These are phyloP conservation scores for Lentithecium fluviatile DNA, from an alignment of 495 filamentous ascomycete species.

Conservation along the genomic window DNA sequence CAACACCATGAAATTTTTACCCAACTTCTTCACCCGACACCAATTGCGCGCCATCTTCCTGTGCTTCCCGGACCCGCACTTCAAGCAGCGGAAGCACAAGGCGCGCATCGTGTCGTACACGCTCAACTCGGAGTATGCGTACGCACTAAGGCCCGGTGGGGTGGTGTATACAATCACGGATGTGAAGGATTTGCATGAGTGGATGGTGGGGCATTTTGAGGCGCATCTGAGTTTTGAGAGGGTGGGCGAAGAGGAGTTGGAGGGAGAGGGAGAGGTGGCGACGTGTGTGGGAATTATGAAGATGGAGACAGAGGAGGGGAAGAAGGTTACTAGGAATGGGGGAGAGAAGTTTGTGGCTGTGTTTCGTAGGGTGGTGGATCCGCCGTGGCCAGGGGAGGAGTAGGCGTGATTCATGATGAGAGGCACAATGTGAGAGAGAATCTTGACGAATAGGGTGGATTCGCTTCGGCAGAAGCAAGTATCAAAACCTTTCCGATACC, in stretches of 20 bases:
- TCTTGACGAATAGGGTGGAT: background rate
- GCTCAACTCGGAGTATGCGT: slow-evolving; percentile 90
- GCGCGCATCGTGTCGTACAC: slow-evolving; percentile 87
- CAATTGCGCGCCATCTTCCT: slow-evolving; percentile 90
- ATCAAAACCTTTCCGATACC: slow-evolving; percentile 24
- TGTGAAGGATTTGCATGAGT: slow-evolving; percentile 87
- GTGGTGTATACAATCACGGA: slow-evolving; percentile 95
- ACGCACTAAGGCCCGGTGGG: slow-evolving; percentile 76
- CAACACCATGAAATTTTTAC: slow-evolving; percentile 98
- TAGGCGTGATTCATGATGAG: background rate
- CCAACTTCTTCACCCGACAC: slow-evolving; percentile 79
- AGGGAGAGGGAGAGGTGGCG: slow-evolving; percentile 68
- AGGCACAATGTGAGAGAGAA: background rate
- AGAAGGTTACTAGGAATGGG: slow-evolving; percentile 90
- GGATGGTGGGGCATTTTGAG: slow-evolving; percentile 86
- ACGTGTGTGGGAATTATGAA: slow-evolving; percentile 78
- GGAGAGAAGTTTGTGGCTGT: slow-evolving; percentile 85
- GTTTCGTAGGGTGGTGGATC: slow-evolving; percentile 78
- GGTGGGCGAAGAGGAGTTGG: slow-evolving; percentile 46
- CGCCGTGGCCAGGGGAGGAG: slow-evolving; percentile 58
- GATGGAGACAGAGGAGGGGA: slow-evolving; percentile 90
- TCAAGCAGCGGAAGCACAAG: slow-evolving; percentile 96
- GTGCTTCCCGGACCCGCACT: slow-evolving; percentile 97
- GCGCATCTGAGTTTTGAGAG: slow-evolving; percentile 66
- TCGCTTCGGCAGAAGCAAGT: slow-evolving; percentile 1